Evolutionary conservation across 1,139 yeast species (phyloP).

Genomic region (Zygosaccharomyces sapae): DNA sequence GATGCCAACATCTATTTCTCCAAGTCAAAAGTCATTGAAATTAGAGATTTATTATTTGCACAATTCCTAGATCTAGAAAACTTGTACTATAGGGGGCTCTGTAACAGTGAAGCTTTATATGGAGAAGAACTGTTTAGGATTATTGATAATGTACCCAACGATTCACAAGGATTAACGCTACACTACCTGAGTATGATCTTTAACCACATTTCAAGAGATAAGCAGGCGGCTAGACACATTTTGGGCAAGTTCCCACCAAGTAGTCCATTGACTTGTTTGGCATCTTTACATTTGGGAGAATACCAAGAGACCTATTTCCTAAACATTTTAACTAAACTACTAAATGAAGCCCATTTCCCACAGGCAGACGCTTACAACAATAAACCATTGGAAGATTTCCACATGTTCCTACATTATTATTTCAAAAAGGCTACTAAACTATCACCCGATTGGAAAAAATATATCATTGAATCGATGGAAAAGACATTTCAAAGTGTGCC

Average conservation of each 20-base stretch:
- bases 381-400: conserved; percentile 35
- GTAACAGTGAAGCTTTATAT: conserved; percentile 9
- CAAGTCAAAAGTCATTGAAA: conserved; percentile 10
- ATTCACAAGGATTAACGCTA: conserved; percentile 18
- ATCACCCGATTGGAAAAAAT: conserved; percentile 26
- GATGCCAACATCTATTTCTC: conserved; percentile 15
- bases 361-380: conserved; percentile 42
- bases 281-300: conserved; percentile 11
- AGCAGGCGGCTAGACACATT: conserved; percentile 1
- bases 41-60: conserved; percentile 15
- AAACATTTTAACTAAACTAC: conserved; percentile 21
- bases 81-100: conserved; percentile 25
- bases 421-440: conserved; percentile 15
- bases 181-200: conserved; percentile 18
- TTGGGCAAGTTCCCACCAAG: conserved; percentile 10
- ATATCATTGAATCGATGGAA: conserved; percentile 28
- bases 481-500: conserved; percentile 33
- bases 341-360: conserved; percentile 40
- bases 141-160: conserved; percentile 14
- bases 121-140: conserved; percentile 10
- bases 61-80: conserved; percentile 27
- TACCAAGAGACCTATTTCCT: conserved; percentile 21
- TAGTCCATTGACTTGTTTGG: conserved; percentile 12
- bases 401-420: conserved; percentile 25
- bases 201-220: conserved; percentile 9